Base-by-base conservation (phyloP, 306 rosid species). In the Inga leiocalycina region DNA sequence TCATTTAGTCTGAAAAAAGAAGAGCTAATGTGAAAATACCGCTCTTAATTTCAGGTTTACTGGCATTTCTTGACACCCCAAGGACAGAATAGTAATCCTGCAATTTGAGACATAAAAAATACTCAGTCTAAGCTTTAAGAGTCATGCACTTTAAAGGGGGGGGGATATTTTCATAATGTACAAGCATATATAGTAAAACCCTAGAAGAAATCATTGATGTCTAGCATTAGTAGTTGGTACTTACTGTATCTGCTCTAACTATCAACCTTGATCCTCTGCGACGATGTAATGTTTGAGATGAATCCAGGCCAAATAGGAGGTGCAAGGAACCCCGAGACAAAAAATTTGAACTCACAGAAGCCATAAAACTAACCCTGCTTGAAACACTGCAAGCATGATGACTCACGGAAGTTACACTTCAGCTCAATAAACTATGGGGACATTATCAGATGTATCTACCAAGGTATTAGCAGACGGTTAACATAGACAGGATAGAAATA, bases 71-170 rank as follows among this genome's bases (percentile, higher is more conserved):
- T 52, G 99, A 94, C 64, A 96, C 99, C 71, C 99, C 99, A 48
- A 96, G 99, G 88, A 90, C 78, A 19, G 98, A 89, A 90, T 96
- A 96, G 85, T 39, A 96, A 84, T 94, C 99, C 99, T 96, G 97
- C 76, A 88, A 8, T 57, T 76, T 54, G 43, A 74, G 43, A 83
- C 48, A 81, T 61, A 77, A 64, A 46, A 83, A 84, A 81, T 75
- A 44, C 32, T 79, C 24, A 80, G 74, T 67, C 78, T 57, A 24
- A 69, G 30, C 41, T 24, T 22, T 56, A 43, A 71, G 16, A 76
- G 57, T 46, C 20, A 57, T 8, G 78, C 32, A 64, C 22, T 51
- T 57, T 45, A 27, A 27, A 1, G 30, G 20, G 30, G 67, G 22
- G 37, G 74, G 44, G 69, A 51, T 30, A 57, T 51, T 44, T 69